Evolutionary conservation across 805 yeast genomes (phyloP).

Genomic region (Candida fluviatilis): DNA sequence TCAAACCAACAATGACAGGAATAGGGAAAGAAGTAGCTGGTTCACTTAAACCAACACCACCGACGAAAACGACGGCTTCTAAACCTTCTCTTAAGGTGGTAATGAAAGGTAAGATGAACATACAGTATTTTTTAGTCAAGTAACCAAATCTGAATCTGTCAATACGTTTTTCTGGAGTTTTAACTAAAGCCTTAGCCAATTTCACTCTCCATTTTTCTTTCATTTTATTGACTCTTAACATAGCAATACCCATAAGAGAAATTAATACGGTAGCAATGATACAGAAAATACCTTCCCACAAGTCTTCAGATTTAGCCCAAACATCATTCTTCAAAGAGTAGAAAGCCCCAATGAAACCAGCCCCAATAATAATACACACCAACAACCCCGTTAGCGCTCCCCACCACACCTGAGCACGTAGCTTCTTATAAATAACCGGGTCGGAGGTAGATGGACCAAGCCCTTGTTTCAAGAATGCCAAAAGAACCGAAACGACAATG

Average conservation of each 20-base stretch:
- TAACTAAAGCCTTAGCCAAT: slow-evolving; percentile 75
- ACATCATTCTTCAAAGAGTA: slow-evolving; percentile 74
- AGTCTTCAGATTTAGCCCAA: slow-evolving; percentile 82
- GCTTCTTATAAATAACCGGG: slow-evolving; percentile 47
- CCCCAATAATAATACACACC: slow-evolving; percentile 76
- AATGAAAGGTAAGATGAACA: slow-evolving; percentile 85
- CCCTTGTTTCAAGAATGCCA: slow-evolving; percentile 86
- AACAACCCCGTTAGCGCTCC: slow-evolving; percentile 71
- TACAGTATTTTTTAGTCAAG: slow-evolving; percentile 58
- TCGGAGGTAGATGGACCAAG: slow-evolving; percentile 51
- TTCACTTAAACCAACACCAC: slow-evolving; percentile 76
- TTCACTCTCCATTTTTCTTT: slow-evolving; percentile 93
- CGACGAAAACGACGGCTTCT: slow-evolving; percentile 93
- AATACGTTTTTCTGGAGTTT: slow-evolving; percentile 44
- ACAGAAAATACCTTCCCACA: slow-evolving; percentile 94
- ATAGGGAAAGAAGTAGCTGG: slow-evolving; percentile 67
- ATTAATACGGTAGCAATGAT: slow-evolving; percentile 82
- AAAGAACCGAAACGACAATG: slow-evolving; percentile 77
- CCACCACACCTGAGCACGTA: slow-evolving; percentile 74
- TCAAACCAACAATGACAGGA: slow-evolving; percentile 81
- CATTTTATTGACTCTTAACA: slow-evolving; percentile 91
- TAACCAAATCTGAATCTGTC: slow-evolving; percentile 38
- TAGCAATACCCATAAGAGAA: slow-evolving; percentile 88
- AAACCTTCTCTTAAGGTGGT: slow-evolving; percentile 92
- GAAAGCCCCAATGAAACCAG: slow-evolving; percentile 91